Conservation (phyloP, 106 monocot species). For the Acorus calamus region DNA sequence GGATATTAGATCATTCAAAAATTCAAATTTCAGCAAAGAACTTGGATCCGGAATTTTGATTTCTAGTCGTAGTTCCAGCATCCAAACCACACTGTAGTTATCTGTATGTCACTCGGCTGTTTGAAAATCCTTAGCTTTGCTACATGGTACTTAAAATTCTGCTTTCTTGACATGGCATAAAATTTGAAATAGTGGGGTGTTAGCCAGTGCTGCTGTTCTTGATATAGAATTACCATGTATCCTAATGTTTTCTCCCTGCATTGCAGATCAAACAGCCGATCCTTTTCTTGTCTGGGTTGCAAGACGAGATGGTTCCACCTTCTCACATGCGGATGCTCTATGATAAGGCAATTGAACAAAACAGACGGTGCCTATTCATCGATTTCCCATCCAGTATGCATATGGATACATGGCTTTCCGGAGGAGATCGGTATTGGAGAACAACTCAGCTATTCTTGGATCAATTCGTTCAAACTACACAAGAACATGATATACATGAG, state of each 20-base stretch:
- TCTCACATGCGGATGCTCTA: constrained; percentile 74
- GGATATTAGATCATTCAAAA: no score
- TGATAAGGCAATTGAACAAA: constrained; percentile 42
- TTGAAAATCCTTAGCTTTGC: no score
- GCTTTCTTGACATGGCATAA: no score
- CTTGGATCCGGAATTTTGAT: no score
- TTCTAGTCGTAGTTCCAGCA: no score
- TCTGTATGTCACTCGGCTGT: no score
- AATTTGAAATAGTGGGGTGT: no score
- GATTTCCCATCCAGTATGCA: constrained; percentile 93
- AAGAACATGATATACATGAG: no score
- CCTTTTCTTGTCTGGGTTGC: constrained; percentile 84
- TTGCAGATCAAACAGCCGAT: constrained; percentile 86
- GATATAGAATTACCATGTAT: neutral
- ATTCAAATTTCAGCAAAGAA: no score
- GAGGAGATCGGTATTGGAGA: constrained; percentile 95
- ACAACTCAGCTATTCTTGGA: constrained; percentile 66
- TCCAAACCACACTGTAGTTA: no score
- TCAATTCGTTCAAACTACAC: constrained; percentile 19
- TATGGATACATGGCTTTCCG: constrained; percentile 94
- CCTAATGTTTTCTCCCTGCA: neutral
- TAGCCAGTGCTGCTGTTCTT: no score
- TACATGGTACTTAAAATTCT: no score
- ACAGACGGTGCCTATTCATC: constrained; percentile 44
- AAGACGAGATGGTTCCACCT: constrained; percentile 95